Conservation (phyloP, 495 filamentous ascomycete species). For the Neurospora sp. region DNA sequence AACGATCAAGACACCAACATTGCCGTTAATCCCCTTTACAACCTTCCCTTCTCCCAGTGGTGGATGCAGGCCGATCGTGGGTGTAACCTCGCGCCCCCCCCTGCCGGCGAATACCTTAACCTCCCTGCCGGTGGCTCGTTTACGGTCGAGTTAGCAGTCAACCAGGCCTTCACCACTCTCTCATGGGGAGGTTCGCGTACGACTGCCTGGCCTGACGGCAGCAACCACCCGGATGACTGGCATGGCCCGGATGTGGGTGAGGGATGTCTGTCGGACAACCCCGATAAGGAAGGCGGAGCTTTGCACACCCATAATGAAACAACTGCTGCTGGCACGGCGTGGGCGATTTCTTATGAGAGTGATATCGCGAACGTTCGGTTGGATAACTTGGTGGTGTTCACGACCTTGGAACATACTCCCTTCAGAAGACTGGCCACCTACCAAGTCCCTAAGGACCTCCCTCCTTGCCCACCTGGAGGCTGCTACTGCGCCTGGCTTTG, state of each 20-base stretch:
- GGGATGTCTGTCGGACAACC: too few species aligned
- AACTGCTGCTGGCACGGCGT: constrained; percentile 39
- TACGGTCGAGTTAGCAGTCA: constrained; percentile 44
- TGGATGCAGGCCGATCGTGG: constrained; percentile 44
- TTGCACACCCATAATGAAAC: constrained; percentile 36
- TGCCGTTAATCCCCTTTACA: constrained; percentile 33
- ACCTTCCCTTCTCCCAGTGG: constrained; percentile 33
- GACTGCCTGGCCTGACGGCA: constrained; percentile 38
- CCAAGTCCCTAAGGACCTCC: constrained; percentile 35
- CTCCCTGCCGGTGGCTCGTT: constrained; percentile 44
- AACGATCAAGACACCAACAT: constrained; percentile 34
- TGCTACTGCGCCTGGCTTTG: constrained; percentile 50
- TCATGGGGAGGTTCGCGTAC: constrained; percentile 33
- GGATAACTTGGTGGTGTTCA: constrained; percentile 43
- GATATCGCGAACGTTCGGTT: constrained; percentile 37
- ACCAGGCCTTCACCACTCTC: constrained; percentile 38
- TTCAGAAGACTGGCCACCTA: constrained; percentile 42
- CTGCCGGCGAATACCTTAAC: constrained; percentile 31
- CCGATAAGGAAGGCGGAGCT: constrained; percentile 13
- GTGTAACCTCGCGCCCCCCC: constrained; percentile 33
- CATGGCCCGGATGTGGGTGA: constrained; percentile 22
- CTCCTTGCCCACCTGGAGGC: constrained; percentile 37
- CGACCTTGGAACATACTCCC: constrained; percentile 22
- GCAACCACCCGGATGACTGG: constrained; percentile 36
- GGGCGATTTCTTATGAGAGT: constrained; percentile 43